Evolutionary conservation across 305 asterid genomes (phyloP), one percentile per base, ranked within the genome.

Genomic region (Coffea humblotiana): DNA sequence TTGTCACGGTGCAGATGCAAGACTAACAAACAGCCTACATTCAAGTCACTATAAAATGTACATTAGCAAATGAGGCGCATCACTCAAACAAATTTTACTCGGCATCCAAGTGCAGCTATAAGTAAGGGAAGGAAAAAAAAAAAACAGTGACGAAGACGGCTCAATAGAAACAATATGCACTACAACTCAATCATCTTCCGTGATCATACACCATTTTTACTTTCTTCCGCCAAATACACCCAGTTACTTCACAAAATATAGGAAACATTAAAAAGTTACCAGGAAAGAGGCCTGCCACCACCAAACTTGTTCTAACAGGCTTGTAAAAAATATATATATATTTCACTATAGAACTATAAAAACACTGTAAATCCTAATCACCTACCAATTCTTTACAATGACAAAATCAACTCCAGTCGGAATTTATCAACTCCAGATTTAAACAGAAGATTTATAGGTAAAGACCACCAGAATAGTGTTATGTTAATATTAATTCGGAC

Each of bases 331-430:
- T 37, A 37, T 27, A 70, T 47, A 65, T 16, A 64, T 71, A 71
- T 49, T 51, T 80, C 40, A 67, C 65, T 71, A 64, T 51, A 18
- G 29, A 16, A 51, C 73, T 66, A 80, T 66, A 72, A 18, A 78
- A 74, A 76, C 49, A 75, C 65, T 72, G 77, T 78, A 83, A 79
- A 69, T 76, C 81, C 80, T 71, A 61, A 81, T 37, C 75, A 82
- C 87, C 82, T 82, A 83, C 66, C 35, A 3, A 80, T 85, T 84
- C 82, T 89, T 87, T 89, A 88, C 91, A 85, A 83, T 73, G 79
- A 82, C 79, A 85, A 78, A 81, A 80, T 71, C 64, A 69, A 56
- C 73, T 61, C 77, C 43, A 71, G 79, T 80, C 78, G 43, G 85
- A 66, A 68, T 58, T 70, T 63, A 78, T 77, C 82, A 19, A 23